Percentiles rank a stretch among this genome's conserved stretches.
Evolutionary conservation across 345 rosid species (phyloP).

Genomic region (Salix exigua): DNA sequence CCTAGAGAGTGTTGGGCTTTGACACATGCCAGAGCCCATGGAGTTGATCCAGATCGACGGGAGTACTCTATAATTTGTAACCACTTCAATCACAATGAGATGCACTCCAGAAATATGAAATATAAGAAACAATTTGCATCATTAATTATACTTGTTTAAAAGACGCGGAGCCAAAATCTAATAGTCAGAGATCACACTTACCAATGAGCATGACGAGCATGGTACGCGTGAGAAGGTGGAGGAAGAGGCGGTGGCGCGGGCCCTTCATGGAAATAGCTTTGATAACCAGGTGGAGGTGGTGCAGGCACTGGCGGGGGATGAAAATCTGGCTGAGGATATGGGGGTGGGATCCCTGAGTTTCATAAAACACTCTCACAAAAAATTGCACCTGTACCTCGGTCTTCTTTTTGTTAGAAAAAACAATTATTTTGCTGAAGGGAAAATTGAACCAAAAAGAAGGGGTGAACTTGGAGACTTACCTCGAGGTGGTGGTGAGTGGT

Average conservation of each 20-base stretch:
- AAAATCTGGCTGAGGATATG: conserved; percentile 11
- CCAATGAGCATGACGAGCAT: conserved; percentile 27
- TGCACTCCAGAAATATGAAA: background rate
- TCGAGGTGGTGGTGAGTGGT: background rate
- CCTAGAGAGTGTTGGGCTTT: too few relatives aligned
- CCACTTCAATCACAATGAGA: background rate
- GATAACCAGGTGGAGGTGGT: conserved; percentile 22
- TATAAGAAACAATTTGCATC: background rate
- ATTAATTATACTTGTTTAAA: background rate
- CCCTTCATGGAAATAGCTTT: conserved; percentile 34
- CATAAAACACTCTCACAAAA: background rate
- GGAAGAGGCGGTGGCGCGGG: conserved; percentile 21
- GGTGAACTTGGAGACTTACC: background rate
- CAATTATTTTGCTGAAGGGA: background rate
- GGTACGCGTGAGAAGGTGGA: conserved; percentile 7
- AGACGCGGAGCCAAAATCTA: background rate
- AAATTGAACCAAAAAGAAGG: background rate
- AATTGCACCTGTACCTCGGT: background rate
- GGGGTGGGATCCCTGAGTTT: conserved; percentile 26
- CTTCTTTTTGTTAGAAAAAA: background rate
- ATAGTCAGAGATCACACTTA: conserved; percentile 1
- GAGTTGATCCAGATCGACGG: too few relatives aligned
- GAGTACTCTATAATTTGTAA: too few relatives aligned
- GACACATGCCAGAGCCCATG: too few relatives aligned
- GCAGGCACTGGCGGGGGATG: conserved; percentile 1